A percentile compares a stretch with the other conserved stretches of the same genome.
Evolutionary conservation across 2,329 filamentous ascomycete species (phyloP).

Genomic region (Aspergillus hortae): DNA sequence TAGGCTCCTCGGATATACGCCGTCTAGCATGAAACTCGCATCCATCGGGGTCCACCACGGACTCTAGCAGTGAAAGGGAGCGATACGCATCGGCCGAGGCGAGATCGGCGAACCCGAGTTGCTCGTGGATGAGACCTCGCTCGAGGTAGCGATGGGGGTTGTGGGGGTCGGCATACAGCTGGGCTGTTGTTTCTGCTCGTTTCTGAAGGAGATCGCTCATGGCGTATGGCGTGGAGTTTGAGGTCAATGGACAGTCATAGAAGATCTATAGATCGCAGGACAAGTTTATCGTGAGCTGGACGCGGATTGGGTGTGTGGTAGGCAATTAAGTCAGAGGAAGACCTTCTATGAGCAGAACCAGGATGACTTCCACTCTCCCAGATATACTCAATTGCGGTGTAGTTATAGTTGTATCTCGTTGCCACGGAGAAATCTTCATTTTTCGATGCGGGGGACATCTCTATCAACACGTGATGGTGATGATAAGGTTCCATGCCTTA

Average conservation of each 20-base stretch:
- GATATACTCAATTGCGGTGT: no score
- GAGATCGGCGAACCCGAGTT: conserved; percentile 82
- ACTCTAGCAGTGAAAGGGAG: conserved; percentile 81
- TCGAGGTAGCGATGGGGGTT: conserved; percentile 39
- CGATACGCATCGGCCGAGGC: conserved; percentile 87
- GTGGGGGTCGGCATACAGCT: conserved; percentile 38
- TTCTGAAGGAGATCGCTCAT: conserved; percentile 30
- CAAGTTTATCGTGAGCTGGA: not conserved
- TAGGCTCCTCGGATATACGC: conserved; percentile 23
- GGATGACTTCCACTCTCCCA: not conserved
- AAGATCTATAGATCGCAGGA: not conserved
- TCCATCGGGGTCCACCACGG: conserved; percentile 66
- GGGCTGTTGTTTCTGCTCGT: conserved; percentile 55
- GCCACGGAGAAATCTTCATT: not conserved
- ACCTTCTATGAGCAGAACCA: not conserved
- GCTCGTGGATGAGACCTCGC: conserved; percentile 67
- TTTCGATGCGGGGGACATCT: not conserved
- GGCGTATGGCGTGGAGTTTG: conserved; percentile 11
- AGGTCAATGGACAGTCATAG: not conserved
- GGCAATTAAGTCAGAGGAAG: not conserved
- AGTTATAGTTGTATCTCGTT: no score
- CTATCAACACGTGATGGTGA: not conserved
- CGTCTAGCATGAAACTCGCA: conserved; percentile 76
- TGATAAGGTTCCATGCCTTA: not conserved
- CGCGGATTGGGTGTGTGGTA: not conserved